phyloP scores from a whole-genome alignment of 495 filamentous ascomycete species.

The Terfezia claveryi region DNA sequence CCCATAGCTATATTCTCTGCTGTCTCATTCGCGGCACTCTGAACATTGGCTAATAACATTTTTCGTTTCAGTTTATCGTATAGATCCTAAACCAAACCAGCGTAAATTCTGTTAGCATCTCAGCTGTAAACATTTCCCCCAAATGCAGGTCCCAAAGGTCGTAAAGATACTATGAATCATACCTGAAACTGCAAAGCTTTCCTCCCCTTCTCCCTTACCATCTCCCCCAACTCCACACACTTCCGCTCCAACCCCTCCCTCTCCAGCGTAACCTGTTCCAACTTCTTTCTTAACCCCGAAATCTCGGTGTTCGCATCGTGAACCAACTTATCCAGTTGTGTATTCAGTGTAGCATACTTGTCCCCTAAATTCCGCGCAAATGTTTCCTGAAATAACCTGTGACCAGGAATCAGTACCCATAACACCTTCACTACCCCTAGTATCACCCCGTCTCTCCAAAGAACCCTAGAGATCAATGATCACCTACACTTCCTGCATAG shows the following conservation, averaged over 20 bases:
- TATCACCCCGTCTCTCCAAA: too few relatives aligned
- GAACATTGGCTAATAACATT: not conserved
- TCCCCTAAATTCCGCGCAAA: slow-evolving; percentile 51
- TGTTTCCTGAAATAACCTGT: slow-evolving; percentile 62
- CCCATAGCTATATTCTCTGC: not conserved
- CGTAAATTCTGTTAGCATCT: not conserved
- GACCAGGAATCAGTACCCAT: too few relatives aligned
- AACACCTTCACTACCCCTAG: too few relatives aligned
- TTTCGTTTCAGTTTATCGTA: slow-evolving; percentile 59
- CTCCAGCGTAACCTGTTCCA: slow-evolving; percentile 42
- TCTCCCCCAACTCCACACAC: slow-evolving; percentile 49
- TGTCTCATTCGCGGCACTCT: not conserved
- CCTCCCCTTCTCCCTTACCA: slow-evolving; percentile 49
- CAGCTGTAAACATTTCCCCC: too few relatives aligned
- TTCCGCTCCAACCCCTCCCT: slow-evolving; percentile 48
- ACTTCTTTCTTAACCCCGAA: slow-evolving; percentile 37
- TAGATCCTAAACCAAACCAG: slow-evolving; percentile 29
- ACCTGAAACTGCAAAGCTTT: slow-evolving; percentile 51
- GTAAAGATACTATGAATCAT: not conserved
- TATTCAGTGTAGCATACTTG: slow-evolving; percentile 44
- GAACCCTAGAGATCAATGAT: not conserved
- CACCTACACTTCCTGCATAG: slow-evolving; percentile 66
- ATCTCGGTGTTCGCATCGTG: slow-evolving; percentile 68
- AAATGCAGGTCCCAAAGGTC: too few relatives aligned
- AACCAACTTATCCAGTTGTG: slow-evolving; percentile 59